Evolutionary conservation across 2,329 filamentous ascomycete species (phyloP), one percentile per base, ranked within the genome.

Genomic region (Acephala macrosclerotiorum): DNA sequence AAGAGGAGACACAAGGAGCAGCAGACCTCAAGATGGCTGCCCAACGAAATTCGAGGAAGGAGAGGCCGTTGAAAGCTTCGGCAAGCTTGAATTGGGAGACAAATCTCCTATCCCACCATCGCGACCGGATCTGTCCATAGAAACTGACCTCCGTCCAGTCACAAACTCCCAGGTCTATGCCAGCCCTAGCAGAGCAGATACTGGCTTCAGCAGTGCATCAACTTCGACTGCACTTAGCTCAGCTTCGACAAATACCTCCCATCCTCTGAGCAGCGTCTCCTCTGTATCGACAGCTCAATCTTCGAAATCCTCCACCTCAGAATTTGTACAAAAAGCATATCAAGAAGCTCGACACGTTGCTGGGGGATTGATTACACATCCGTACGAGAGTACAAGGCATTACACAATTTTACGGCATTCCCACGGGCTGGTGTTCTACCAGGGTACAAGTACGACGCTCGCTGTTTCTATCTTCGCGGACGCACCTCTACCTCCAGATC

Each of bases 331-430:
- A 53, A 69, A 70, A 25, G 73, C 71, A 12, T 74, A 82, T 8
- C 64, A 60, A 9, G 88, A 91, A 71, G 88, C 87, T 0, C 82
- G 86, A 40, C 87, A 91, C 74, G 87, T 91, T 66, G 87, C 89
- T 1, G 86, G 87, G 2, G 89, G 89, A 0, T 80, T 92, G 25
- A 81, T 92, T 61, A 82, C 81, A 18, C 88, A 87, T 64, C 88
- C 90, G 0, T 83, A 81, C 22, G 88, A 90, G 73, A 89, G 87
- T 0, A 91, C 84, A 2, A 88, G 85, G 65, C 87, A 91, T 77
- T 87, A 84, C 75, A 89, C 84, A 55, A 86, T 92, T 63, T 81
- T 92, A 26, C 86, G 89, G 0, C 90, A 92, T 73, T 90, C 88
- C 0, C 79, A 85, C 33, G 85, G 85, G 0, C 73, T 92, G 1